Base-by-base conservation (phyloP, 2,329 filamentous ascomycete genomes). In the Neofusicoccum umdonicola region DNA sequence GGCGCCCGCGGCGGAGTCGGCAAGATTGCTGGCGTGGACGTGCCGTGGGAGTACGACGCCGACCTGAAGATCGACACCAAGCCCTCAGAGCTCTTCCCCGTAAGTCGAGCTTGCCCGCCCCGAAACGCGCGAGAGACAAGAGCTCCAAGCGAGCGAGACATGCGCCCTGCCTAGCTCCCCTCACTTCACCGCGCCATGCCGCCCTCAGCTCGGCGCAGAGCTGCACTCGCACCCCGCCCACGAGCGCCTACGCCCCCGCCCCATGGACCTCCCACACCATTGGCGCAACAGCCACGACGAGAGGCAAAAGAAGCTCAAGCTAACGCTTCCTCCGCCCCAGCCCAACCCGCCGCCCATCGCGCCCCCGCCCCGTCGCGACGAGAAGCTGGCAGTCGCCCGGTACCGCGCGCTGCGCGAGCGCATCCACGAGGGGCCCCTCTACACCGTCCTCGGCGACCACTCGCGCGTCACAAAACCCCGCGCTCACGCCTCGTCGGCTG, bases 391-490 rank as follows among this genome's bases (percentile, higher is more conserved):
- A 66, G 78, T 87, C 57, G 77, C 82, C 60, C 73, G 80, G 65
- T 85, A 84, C 70, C 81, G 84, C 7, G 74, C 74, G 1, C 74
- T 88, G 4, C 84, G 84, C 67, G 82, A 84, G 52, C 79, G 79
- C 50, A 82, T 85, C 65, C 85, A 86, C 69, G 83, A 87, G 52
- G 86, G 86, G 0, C 85, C 86, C 0, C 83, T 86, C 67, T 88
- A 86, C 74, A 83, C 84, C 0, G 79, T 85, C 17, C 77, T 87
- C 4, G 82, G 78, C 65, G 77, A 84, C 71, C 78, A 81, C 64
- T 78, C 69, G 76, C 79, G 70, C 73, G 80, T 71, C 67, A 72
- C 75, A 67, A 71, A 82, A 68, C 75, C 75, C 67, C 66, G 72
- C 69, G 19, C 71, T 70, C n/a, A 71, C 12, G 73, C 73, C 50